A percentile compares a stretch with the other conserved stretches of the same genome.
Conservation (phyloP, 805 yeast genomes). For the Crinitomyces ghanaensis region DNA sequence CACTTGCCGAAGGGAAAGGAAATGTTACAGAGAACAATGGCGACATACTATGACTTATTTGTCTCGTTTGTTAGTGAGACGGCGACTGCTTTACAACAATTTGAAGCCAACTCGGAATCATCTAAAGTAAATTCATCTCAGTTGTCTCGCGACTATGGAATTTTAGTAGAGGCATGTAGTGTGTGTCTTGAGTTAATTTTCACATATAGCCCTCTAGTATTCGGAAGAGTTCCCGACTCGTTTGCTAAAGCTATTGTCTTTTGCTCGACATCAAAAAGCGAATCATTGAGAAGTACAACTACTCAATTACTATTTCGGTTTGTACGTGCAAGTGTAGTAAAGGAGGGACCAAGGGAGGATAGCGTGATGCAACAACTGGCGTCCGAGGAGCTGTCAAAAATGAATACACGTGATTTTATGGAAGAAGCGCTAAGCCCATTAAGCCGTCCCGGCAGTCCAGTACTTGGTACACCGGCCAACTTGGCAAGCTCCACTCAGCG, state of each 20-base stretch:
- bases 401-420: too few species aligned
- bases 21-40: constrained; percentile 5
- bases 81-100: constrained; percentile 6
- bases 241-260: constrained; percentile 9
- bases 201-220: background rate
- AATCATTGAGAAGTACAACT: constrained; percentile 8
- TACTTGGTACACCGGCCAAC: too few species aligned
- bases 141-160: constrained; percentile 2
- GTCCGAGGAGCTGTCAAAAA: too few species aligned
- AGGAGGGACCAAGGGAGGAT: too few species aligned
- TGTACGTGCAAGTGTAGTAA: too few species aligned
- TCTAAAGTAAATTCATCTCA: background rate
- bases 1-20: constrained; percentile 9
- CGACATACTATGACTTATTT: constrained; percentile 2
- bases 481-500: too few species aligned
- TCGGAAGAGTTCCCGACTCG: constrained; percentile 4
- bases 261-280: constrained; percentile 10
- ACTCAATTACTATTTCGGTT: constrained; percentile 10
- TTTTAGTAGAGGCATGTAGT: constrained; percentile 8
- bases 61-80: constrained; percentile 5
- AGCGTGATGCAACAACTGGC: too few species aligned
- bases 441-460: too few species aligned
- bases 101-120: constrained; percentile 5
- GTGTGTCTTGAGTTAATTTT: constrained; percentile 6
- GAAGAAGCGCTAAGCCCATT: too few species aligned